Percentiles rank a stretch among this genome's conserved stretches.
Evolutionary conservation across 1,284 basidiomycete species (phyloP).

Genomic region (Grifola frondosa): DNA sequence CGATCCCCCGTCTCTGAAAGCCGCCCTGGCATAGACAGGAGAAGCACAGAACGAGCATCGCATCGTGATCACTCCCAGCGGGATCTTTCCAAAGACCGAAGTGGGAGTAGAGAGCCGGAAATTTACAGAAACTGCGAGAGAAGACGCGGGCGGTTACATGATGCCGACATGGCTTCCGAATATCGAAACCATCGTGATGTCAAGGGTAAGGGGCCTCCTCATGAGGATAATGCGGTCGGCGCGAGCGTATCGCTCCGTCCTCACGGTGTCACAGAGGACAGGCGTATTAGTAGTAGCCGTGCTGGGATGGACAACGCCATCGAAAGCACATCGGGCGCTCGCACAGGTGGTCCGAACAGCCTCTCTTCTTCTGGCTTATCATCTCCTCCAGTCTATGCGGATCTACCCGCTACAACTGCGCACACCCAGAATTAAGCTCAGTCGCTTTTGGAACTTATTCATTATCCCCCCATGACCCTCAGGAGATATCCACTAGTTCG

Average conservation of each 20-base stretch:
- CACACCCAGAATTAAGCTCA: not conserved
- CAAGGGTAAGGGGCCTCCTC: slow-evolving; percentile 28
- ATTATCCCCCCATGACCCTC: not conserved
- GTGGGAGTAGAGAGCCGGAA: too few relatives aligned
- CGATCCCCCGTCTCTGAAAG: too few relatives aligned
- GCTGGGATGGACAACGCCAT: slow-evolving; percentile 9
- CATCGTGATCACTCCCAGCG: too few relatives aligned
- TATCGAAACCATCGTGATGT: slow-evolving; percentile 7
- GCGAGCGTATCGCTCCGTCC: not conserved
- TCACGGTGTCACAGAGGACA: slow-evolving; percentile 6
- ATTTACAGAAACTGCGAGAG: too few relatives aligned
- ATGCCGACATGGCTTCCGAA: not conserved
- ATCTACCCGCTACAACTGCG: slow-evolving; percentile 5
- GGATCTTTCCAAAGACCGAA: too few relatives aligned
- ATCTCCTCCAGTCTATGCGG: slow-evolving; percentile 4
- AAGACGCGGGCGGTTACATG: too few relatives aligned
- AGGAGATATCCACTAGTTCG: not conserved
- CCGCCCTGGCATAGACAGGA: too few relatives aligned
- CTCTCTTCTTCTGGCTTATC: slow-evolving; percentile 7
- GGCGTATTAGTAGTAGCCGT: slow-evolving; percentile 9
- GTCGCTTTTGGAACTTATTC: not conserved
- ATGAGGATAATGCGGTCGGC: slow-evolving; percentile 12
- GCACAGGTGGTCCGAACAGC: slow-evolving; percentile 1
- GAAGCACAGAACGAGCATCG: too few relatives aligned
- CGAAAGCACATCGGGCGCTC: slow-evolving; percentile 2